Evolutionary conservation across 768 basidiomycete species (phyloP), one percentile per base, ranked within the genome.

Genomic region (Lyophyllum decastes): DNA sequence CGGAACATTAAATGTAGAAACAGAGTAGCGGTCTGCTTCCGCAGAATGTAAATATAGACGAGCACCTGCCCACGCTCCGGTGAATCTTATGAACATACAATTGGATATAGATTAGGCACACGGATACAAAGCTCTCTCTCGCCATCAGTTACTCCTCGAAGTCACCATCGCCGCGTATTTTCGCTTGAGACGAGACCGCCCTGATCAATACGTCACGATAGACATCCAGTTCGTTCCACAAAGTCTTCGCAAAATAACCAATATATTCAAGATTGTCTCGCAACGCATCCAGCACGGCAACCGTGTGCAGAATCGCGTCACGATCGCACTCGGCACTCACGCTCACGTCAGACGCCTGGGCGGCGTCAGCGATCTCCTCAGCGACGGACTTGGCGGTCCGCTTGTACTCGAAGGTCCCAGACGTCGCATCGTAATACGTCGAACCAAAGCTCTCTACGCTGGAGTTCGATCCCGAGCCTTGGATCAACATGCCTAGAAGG

Each of bases 151-250:
- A 45, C 17, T 44, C 26, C 27, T 54, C 43, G 6, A 46, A 19
- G 14, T 40, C 49, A 2, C 10, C 35, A 8, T 34, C 48, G n/a
- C 21, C 43, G 4, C 48, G 53, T 21, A 64, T 59, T 48, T 58
- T 63, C 16, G 65, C 61, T 55, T 57, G 57, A 40, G 44, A 59
- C 30, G 62, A 61, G 19, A 72, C 51, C 1, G 72, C 65, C 38
- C 60, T 59, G 14, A 67, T 51, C 48, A 75, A 49, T 12, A 73
- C 65, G 17, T 66, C 62, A 8, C 63, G 63, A 50, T 55, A 71
- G 5, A 57, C 48, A 19, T 70, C 63, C 35, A 76, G 56, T 41
- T 76, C 72, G 27, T 63, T 57, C 77, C 77, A 76, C 1, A 78
- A 55, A 12, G 63, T 60, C 19, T 66, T 41, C 17, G 59, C 64